A percentile compares a stretch with the other conserved stretches of the same genome.
Conservation (phyloP, 202 grass and related monocot genomes). For the Eragrostis tef region DNA sequence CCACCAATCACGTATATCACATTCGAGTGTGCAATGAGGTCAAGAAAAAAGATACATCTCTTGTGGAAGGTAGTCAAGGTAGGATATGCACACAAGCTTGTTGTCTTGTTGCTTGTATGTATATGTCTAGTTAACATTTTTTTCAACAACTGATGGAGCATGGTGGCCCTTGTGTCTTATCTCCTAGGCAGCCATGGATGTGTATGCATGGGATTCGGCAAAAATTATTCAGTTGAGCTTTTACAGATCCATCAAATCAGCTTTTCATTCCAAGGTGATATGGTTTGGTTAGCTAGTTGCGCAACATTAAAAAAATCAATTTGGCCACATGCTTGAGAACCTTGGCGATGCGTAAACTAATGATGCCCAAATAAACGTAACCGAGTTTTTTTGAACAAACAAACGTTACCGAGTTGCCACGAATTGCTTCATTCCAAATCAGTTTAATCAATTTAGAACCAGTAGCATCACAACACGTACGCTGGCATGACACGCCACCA, state of each 20-base stretch:
- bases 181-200: conserved; percentile 45
- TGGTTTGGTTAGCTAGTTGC: conserved; percentile 8
- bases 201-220: conserved; percentile 42
- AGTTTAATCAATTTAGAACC: neutral
- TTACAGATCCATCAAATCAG: conserved; percentile 47
- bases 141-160: conserved; percentile 35
- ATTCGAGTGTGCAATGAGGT: conserved; percentile 43
- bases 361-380: neutral
- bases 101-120: conserved; percentile 45
- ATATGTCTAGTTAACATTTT: conserved; percentile 32
- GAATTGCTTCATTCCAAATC: neutral
- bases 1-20: conserved; percentile 45
- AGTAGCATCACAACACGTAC: neutral
- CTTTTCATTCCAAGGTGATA: conserved; percentile 39
- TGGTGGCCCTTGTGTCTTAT: conserved; percentile 60
- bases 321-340: neutral
- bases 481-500: neutral
- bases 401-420: neutral
- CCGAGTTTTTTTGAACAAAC: too few relatives aligned
- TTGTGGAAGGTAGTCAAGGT: conserved; percentile 43
- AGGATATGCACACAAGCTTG: conserved; percentile 48
- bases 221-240: conserved; percentile 36
- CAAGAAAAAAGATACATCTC: conserved; percentile 44
- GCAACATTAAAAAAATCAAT: neutral
- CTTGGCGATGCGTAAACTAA: neutral